Percentiles rank a stretch among this genome's conserved stretches.
These are phyloP conservation scores for Baorangia bicolor DNA, from an alignment of 768 basidiomycete species.

Conservation along the genomic window DNA sequence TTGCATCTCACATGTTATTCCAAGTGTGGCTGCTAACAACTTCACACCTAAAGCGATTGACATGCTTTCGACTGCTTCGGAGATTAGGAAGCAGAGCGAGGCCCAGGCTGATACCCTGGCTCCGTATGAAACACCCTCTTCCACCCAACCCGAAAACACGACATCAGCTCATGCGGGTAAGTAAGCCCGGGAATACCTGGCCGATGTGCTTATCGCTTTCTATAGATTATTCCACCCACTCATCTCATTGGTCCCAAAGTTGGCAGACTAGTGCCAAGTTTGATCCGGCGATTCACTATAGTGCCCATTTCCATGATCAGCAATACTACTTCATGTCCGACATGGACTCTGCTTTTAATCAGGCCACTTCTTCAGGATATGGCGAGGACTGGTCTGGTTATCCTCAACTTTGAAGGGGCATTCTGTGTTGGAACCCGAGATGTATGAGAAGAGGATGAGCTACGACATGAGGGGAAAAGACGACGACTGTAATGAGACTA, in stretches of 20 bases:
- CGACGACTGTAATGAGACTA: no score
- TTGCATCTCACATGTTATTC: not conserved
- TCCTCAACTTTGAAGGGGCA: not conserved
- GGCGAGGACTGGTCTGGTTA: not conserved
- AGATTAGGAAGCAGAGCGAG: not conserved
- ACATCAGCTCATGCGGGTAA: not conserved
- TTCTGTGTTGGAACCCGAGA: no score
- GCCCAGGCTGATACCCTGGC: not conserved
- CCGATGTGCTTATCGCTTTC: not conserved
- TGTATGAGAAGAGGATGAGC: no score
- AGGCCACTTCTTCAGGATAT: not conserved
- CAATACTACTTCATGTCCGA: not conserved
- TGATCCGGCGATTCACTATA: not conserved
- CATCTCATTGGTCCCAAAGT: not conserved
- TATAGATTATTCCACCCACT: conserved; percentile 2
- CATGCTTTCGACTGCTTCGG: not conserved
- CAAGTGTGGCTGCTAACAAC: not conserved
- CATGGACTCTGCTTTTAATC: not conserved
- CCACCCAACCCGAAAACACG: not conserved
- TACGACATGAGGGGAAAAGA: no score
- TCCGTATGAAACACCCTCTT: not conserved
- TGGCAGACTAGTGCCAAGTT: not conserved
- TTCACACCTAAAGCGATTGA: conserved; percentile 3
- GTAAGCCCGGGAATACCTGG: not conserved
- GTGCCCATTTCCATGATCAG: not conserved